Evolutionary conservation across 2,329 filamentous ascomycete species (phyloP).

Genomic region (Neurospora sp.): DNA sequence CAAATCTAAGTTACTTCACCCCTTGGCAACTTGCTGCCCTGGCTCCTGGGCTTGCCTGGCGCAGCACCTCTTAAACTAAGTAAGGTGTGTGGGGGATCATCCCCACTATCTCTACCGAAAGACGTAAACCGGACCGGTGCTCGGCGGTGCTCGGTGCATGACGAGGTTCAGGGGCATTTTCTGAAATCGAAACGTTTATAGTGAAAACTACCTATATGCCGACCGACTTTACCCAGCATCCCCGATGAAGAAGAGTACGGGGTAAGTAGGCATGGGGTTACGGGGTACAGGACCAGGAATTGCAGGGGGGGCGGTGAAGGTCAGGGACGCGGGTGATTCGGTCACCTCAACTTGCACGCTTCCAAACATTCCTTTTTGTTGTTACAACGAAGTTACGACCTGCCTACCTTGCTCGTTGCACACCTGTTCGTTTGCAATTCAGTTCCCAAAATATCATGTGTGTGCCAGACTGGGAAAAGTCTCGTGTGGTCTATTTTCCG

Average conservation of each 20-base stretch:
- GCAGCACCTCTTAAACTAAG: neutral
- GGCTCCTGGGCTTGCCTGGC: neutral
- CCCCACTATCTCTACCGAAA: neutral
- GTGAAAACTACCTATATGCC: neutral
- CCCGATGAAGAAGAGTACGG: neutral
- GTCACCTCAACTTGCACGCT: neutral
- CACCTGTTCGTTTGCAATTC: neutral
- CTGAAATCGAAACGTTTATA: neutral
- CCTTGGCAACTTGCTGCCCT: neutral
- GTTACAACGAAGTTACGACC: neutral
- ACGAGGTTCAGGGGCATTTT: neutral
- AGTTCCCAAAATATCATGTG: neutral
- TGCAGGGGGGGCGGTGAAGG: neutral
- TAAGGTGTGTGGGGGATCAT: neutral
- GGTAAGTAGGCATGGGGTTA: neutral
- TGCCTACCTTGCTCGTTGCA: neutral
- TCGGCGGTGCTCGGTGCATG: neutral
- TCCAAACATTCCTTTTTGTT: neutral
- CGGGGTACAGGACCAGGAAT: neutral
- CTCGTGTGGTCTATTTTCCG: neutral
- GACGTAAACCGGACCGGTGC: neutral
- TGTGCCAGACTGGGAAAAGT: neutral
- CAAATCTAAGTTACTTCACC: neutral
- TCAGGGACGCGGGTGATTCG: neutral
- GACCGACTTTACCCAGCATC: neutral